Percentiles rank a stretch among this genome's conserved stretches.
Conservation (phyloP, 768 basidiomycete genomes). For the Tylopilus sp. region DNA sequence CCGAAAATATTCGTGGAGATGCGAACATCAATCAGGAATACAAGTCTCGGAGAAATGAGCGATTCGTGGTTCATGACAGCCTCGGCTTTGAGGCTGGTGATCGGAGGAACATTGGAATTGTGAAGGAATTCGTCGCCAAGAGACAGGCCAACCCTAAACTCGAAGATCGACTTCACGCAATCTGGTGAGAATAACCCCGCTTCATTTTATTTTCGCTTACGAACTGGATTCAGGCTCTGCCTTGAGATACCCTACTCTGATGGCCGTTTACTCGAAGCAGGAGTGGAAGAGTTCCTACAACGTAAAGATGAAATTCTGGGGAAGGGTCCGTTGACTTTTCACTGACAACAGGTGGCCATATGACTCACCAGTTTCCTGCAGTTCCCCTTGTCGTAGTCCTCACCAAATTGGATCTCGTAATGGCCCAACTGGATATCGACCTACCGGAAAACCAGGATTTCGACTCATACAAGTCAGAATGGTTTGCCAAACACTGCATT, state of each 20-base stretch:
- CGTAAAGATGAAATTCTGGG: constrained; percentile 7
- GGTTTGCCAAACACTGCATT: background rate
- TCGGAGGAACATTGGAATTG: background rate
- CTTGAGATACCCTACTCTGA: constrained; percentile 13
- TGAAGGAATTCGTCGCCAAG: constrained; percentile 2
- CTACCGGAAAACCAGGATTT: background rate
- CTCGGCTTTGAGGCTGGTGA: constrained; percentile 17
- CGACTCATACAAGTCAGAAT: background rate
- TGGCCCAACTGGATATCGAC: constrained; percentile 2
- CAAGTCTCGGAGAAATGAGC: constrained; percentile 7
- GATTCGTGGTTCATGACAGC: constrained; percentile 19
- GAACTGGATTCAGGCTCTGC: constrained; percentile 10
- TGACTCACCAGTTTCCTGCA: background rate
- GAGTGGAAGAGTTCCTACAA: constrained; percentile 9
- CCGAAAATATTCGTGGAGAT: background rate
- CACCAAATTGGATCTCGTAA: constrained; percentile 13
- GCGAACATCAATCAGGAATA: constrained; percentile 15
- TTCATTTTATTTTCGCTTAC: background rate
- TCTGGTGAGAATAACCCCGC: constrained; percentile 4
- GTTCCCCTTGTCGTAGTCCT: constrained; percentile 16
- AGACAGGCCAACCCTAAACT: constrained; percentile 1
- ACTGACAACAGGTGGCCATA: background rate
- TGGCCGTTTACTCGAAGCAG: constrained; percentile 15
- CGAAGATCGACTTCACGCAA: constrained; percentile 11
- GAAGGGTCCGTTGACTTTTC: background rate